phyloP scores from a whole-genome alignment of 805 yeast genomes.

The Saturnispora dispora region DNA sequence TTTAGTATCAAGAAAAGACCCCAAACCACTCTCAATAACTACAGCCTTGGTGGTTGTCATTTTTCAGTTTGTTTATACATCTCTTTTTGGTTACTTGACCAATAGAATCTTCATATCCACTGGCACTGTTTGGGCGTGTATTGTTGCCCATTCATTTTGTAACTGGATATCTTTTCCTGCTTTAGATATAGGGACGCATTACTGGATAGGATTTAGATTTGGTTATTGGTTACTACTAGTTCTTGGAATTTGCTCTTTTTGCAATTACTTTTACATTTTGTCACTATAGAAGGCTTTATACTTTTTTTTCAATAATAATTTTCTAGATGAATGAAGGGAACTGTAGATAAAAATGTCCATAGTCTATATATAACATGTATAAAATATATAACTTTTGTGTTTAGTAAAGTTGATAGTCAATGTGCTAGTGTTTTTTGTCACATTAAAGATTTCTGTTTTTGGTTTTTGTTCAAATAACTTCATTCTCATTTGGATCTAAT shows the following conservation, averaged over 20 bases:
- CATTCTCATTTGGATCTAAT: background rate
- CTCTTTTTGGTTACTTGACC: slow-evolving; percentile 62
- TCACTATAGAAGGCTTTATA: slow-evolving; percentile 2
- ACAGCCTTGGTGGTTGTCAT: slow-evolving; percentile 30
- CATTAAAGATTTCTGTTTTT: background rate
- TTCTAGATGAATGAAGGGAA: background rate
- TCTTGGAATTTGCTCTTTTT: slow-evolving; percentile 36
- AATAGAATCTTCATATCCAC: slow-evolving; percentile 45
- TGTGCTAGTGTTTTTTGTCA: background rate
- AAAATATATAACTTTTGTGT: background rate
- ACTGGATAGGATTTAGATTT: slow-evolving; percentile 18
- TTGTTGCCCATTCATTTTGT: slow-evolving; percentile 56
- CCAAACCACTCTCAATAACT: slow-evolving; percentile 18
- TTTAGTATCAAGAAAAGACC: slow-evolving; percentile 24
- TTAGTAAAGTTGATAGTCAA: background rate
- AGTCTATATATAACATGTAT: background rate
- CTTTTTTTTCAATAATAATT: too few relatives aligned
- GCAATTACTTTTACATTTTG: slow-evolving; percentile 17
- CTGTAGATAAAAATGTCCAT: background rate
- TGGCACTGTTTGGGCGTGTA: slow-evolving; percentile 45
- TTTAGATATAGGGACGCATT: slow-evolving; percentile 6
- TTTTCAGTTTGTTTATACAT: slow-evolving; percentile 57
- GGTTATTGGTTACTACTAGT: slow-evolving; percentile 33
- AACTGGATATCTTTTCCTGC: slow-evolving; percentile 63
- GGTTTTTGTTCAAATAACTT: background rate